Evolutionary conservation across 1,139 yeast species (phyloP), one percentile per base, ranked within the genome.

Genomic region (Candida freyschussii): DNA sequence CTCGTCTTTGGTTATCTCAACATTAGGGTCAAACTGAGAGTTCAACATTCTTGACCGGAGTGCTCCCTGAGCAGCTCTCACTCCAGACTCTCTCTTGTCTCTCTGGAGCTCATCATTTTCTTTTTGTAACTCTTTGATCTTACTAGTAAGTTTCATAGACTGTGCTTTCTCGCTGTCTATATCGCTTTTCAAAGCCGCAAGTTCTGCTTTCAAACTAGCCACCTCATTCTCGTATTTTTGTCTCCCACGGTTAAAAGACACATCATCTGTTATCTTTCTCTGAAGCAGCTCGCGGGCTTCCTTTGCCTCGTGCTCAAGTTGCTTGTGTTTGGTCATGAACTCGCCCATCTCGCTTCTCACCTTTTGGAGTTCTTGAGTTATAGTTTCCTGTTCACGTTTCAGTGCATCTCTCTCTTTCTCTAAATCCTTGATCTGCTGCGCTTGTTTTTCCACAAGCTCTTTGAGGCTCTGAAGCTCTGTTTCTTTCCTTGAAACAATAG

Each of bases 41-140:
- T 43, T 44, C 28, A 41, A 10, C 4, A 54, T 50, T 28, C 43
- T 41, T 1, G 43, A 34, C n/a, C 51, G 43, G 13, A 50, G 36
- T 5, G 52, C 37, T 14, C 51, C 50, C 32, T 45, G 48, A 8
- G 55, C 55, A 26, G 37, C 35, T 21, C 44, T 37, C 10, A 48
- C 33, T 24, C 45, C 53, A 10, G 42, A 33, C 8, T 41, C 43
- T 21, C 44, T 50, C 32, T 46, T 37, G 12, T 43, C 43, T 31
- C 42, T 59, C 8, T 48, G 43, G 24, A 64, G 41, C 5, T 47
- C 55, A 12, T 67, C 74, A 26, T 63, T 60, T 28, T 75, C 77
- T 6, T 50, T 35, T 33, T 62, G 60, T 20, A 67, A 46, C 3
- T 46, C 45, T 22, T 51, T 53, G 5, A 51, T 40, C 33, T 54